phyloP scores from a whole-genome alignment of 345 rosid genomes.

The Eucalyptus grandis region DNA sequence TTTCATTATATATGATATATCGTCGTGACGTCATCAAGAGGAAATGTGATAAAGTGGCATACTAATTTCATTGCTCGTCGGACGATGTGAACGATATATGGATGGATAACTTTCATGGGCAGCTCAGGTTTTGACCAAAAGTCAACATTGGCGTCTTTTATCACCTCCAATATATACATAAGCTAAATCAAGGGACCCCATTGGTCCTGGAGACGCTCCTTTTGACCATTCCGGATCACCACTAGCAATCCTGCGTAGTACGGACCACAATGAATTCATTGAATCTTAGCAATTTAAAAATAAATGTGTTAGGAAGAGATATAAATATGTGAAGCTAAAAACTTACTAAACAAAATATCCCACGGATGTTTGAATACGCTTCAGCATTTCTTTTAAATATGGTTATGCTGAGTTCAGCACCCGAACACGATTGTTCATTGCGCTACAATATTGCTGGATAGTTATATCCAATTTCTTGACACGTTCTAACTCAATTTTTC shows the following conservation, averaged over 20 bases:
- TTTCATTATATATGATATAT: neutral
- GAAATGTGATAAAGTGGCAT: too few relatives aligned
- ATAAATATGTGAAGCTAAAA: neutral
- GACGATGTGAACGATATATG: neutral
- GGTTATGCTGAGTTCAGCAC: neutral
- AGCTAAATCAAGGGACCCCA: neutral
- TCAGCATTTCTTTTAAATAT: neutral
- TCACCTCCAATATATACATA: neutral
- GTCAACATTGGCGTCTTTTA: neutral
- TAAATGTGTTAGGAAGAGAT: neutral
- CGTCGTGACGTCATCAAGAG: neutral
- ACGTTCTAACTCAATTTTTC: neutral
- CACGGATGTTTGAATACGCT: neutral
- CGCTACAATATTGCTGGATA: neutral
- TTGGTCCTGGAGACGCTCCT: neutral
- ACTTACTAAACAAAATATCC: neutral
- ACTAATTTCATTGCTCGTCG: too few relatives aligned
- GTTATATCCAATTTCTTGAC: neutral
- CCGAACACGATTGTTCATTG: neutral
- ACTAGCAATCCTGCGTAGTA: too few relatives aligned
- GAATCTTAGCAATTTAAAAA: neutral
- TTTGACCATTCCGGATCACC: neutral
- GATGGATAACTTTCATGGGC: neutral
- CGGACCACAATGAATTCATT: neutral
- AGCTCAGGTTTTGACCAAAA: neutral